These are phyloP conservation scores for Conringia planisiliqua DNA, from an alignment of 345 rosid species.

Conservation along the genomic window DNA sequence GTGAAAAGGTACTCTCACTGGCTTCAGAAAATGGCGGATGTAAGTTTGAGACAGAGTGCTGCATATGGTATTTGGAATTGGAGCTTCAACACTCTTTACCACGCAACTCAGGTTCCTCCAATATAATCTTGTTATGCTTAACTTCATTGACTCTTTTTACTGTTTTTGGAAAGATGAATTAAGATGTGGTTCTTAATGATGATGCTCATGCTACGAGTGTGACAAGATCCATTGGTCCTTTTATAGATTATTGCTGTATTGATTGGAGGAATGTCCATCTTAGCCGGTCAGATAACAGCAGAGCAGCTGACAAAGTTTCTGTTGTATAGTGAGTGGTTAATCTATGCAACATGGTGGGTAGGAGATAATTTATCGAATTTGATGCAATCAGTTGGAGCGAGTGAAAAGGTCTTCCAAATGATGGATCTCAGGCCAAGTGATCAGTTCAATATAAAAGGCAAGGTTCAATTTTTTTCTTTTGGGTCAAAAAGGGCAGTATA, in stretches of 20 bases:
- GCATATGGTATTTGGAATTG: constrained; percentile 95
- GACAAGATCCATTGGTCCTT: constrained; percentile 20
- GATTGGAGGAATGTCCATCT: constrained; percentile 84
- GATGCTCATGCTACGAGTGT: constrained; percentile 7
- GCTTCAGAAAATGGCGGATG: constrained; percentile 76
- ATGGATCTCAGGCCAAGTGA: constrained; percentile 90
- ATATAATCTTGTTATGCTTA: not conserved
- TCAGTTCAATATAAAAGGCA: constrained; percentile 76
- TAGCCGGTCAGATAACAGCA: constrained; percentile 80
- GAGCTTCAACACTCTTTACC: constrained; percentile 87
- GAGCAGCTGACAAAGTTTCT: constrained; percentile 94
- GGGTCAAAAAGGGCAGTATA: not conserved
- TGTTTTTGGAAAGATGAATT: not conserved
- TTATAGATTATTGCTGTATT: constrained; percentile 81
- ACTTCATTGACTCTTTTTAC: not conserved
- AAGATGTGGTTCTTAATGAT: not conserved
- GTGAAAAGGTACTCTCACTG: constrained; percentile 67
- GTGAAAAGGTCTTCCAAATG: constrained; percentile 96
- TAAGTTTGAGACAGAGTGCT: constrained; percentile 93
- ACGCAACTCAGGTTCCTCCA: constrained; percentile 76
- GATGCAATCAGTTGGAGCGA: constrained; percentile 98
- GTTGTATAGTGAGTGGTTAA: constrained; percentile 95
- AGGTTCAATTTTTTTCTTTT: constrained; percentile 27
- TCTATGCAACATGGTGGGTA: constrained; percentile 96
- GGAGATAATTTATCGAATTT: constrained; percentile 86